These are phyloP conservation scores for Gracilaria gracilis DNA, from an alignment of 23 red algal genomes.

Conservation along the genomic window DNA sequence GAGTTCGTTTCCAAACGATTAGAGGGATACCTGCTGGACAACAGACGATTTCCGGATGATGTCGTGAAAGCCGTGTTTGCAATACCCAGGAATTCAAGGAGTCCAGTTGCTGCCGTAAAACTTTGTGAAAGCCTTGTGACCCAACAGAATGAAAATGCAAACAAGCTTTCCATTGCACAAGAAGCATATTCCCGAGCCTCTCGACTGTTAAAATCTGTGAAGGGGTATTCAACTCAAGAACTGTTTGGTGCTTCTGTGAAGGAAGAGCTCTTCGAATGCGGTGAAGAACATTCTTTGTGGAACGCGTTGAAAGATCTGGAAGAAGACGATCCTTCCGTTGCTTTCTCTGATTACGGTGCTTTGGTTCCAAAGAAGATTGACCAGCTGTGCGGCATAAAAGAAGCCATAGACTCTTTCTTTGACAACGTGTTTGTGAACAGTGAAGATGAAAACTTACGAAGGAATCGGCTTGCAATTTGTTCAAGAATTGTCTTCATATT, in stretches of 20 bases:
- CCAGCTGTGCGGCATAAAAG: slow-evolving; percentile 57
- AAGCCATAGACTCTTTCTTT: slow-evolving; percentile 81
- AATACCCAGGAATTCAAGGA: slow-evolving; percentile 26
- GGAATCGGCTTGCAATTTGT: slow-evolving; percentile 84
- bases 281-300: slow-evolving; percentile 64
- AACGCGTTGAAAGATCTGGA: slow-evolving; percentile 35
- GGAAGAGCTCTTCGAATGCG: slow-evolving; percentile 62
- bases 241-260: slow-evolving; percentile 15
- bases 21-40: slow-evolving; percentile 71
- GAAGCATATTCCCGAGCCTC: slow-evolving; percentile 69
- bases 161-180: slow-evolving; percentile 58
- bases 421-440: slow-evolving; percentile 91
- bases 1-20: slow-evolving; percentile 80
- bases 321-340: neutral
- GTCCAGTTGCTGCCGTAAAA: slow-evolving; percentile 22
- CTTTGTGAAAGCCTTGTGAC: slow-evolving; percentile 30
- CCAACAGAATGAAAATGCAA: slow-evolving; percentile 1
- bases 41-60: slow-evolving; percentile 61
- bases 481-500: slow-evolving; percentile 70
- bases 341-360: slow-evolving; percentile 1
- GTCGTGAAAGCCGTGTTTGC: slow-evolving; percentile 86
- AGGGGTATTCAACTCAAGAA: slow-evolving; percentile 23
- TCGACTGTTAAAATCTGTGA: slow-evolving; percentile 69
- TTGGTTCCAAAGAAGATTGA: slow-evolving; percentile 44
- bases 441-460: slow-evolving; percentile 69